Percentiles rank a stretch among this genome's conserved stretches.
Evolutionary conservation across 2,329 filamentous ascomycete genomes (phyloP).

Genomic region (Taxawa tesnikishii): DNA sequence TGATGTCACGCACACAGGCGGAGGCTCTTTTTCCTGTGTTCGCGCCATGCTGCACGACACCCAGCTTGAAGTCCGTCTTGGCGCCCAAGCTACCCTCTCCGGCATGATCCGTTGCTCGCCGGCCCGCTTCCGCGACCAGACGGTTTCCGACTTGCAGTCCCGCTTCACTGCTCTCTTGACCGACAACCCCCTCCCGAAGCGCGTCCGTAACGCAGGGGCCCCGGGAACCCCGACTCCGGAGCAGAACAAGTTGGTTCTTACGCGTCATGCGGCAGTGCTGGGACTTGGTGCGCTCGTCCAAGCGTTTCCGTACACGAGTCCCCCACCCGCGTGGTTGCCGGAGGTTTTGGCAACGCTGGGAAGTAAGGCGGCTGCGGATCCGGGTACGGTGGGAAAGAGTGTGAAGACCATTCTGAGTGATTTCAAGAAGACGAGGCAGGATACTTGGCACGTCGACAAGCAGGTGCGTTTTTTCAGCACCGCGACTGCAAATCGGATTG

Average conservation of each 20-base stretch:
- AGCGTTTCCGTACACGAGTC: conserved; percentile 91
- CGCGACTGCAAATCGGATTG: background rate
- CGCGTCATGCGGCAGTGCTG: conserved; percentile 79
- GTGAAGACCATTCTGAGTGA: conserved; percentile 90
- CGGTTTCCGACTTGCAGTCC: conserved; percentile 62
- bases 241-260: conserved; percentile 63
- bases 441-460: conserved; percentile 96
- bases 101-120: conserved; percentile 98
- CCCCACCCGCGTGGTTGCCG: conserved; percentile 87
- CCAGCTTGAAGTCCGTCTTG: conserved; percentile 87
- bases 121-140: conserved; percentile 60
- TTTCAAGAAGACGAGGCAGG: conserved; percentile 98
- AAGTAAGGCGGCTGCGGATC: conserved; percentile 72
- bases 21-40: conserved; percentile 79
- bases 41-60: conserved; percentile 85
- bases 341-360: conserved; percentile 80
- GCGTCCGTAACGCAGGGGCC: conserved; percentile 19
- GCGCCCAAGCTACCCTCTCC: conserved; percentile 82
- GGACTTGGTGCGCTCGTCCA: conserved; percentile 85
- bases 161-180: conserved; percentile 69
- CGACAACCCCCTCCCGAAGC: conserved; percentile 77
- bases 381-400: conserved; percentile 86
- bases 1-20: conserved; percentile 64
- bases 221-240: conserved; percentile 55
- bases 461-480: conserved; percentile 55